Conservation (phyloP, 2,329 filamentous ascomycete genomes). For the Stagonosporopsis tanaceti region DNA sequence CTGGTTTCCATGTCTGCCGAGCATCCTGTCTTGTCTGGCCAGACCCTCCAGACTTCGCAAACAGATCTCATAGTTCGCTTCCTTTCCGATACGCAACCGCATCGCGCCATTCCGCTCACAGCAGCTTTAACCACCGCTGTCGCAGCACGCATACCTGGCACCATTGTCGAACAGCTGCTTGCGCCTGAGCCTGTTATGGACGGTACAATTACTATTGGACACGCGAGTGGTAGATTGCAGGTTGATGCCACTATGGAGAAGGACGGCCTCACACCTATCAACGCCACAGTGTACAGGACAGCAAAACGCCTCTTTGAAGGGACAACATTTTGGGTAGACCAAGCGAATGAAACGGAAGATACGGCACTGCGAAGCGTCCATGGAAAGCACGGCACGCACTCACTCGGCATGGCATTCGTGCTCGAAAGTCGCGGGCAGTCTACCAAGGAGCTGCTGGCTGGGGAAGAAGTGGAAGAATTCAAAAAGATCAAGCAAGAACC, state of each 20-base stretch:
- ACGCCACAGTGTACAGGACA: constrained; percentile 48
- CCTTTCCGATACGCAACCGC: constrained; percentile 55
- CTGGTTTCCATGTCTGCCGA: constrained; percentile 57
- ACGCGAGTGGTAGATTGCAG: constrained; percentile 49
- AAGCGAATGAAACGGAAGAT: not conserved
- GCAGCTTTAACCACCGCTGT: constrained; percentile 54
- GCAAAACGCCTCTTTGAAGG: constrained; percentile 50
- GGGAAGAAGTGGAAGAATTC: constrained; percentile 5
- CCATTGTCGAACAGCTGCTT: constrained; percentile 46
- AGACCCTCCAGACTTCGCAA: constrained; percentile 42
- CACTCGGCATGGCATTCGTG: constrained; percentile 35
- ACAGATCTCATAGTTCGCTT: constrained; percentile 54
- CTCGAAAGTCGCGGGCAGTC: constrained; percentile 23
- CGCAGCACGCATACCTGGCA: constrained; percentile 48
- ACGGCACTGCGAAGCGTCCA: constrained; percentile 5
- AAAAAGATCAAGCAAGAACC: not conserved
- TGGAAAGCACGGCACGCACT: constrained; percentile 22
- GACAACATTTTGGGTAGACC: constrained; percentile 34
- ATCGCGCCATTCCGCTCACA: constrained; percentile 55
- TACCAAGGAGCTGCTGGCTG: constrained; percentile 15
- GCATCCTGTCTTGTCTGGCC: constrained; percentile 51
- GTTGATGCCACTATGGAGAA: constrained; percentile 46
- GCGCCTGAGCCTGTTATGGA: constrained; percentile 35
- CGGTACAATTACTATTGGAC: constrained; percentile 50
- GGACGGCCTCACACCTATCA: constrained; percentile 32